Evolutionary conservation across 352 stramenopile species (phyloP).

Genomic region (Globisporangium megalacanthum): DNA sequence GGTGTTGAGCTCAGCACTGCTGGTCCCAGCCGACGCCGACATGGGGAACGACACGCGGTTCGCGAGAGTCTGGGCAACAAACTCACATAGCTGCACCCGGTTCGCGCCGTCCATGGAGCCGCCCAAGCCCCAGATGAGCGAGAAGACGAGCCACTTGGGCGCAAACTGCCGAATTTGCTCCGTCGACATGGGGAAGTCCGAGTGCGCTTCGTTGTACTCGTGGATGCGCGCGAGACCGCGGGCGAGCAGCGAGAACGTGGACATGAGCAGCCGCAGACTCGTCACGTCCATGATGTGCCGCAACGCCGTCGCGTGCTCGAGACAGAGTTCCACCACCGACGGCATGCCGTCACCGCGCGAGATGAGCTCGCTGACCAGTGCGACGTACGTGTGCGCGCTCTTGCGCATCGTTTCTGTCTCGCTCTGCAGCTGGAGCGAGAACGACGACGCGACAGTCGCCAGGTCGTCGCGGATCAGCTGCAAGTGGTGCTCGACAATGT

Average conservation of each 20-base stretch:
- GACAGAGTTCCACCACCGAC: slow-evolving; percentile 89
- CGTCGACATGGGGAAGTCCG: slow-evolving; percentile 96
- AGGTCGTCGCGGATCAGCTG: slow-evolving; percentile 63
- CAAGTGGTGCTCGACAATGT: slow-evolving; percentile 90
- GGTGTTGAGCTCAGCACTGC: slow-evolving; percentile 25
- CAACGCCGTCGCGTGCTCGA: slow-evolving; percentile 91
- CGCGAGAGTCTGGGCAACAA: slow-evolving; percentile 84
- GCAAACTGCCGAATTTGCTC: slow-evolving; percentile 97
- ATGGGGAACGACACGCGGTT: slow-evolving; percentile 87
- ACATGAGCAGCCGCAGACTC: slow-evolving; percentile 92
- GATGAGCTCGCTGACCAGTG: slow-evolving; percentile 54
- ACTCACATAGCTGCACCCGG: slow-evolving; percentile 89
- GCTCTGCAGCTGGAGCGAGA: slow-evolving; percentile 47
- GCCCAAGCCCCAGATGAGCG: slow-evolving; percentile 98
- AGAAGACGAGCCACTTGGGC: slow-evolving; percentile 97
- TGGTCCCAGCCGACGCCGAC: slow-evolving; percentile 29
- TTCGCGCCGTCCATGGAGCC: slow-evolving; percentile 94
- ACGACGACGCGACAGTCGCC: slow-evolving; percentile 47
- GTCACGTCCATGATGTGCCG: slow-evolving; percentile 96
- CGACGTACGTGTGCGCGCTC: slow-evolving; percentile 62
- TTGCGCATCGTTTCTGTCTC: slow-evolving; percentile 63
- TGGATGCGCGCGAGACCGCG: slow-evolving; percentile 92
- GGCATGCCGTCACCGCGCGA: slow-evolving; percentile 38
- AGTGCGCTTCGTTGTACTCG: slow-evolving; percentile 99
- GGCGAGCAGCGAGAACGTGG: slow-evolving; percentile 94